These are phyloP conservation scores for Sporothrix pallida DNA, from an alignment of 2,329 filamentous ascomycete genomes.

Conservation along the genomic window DNA sequence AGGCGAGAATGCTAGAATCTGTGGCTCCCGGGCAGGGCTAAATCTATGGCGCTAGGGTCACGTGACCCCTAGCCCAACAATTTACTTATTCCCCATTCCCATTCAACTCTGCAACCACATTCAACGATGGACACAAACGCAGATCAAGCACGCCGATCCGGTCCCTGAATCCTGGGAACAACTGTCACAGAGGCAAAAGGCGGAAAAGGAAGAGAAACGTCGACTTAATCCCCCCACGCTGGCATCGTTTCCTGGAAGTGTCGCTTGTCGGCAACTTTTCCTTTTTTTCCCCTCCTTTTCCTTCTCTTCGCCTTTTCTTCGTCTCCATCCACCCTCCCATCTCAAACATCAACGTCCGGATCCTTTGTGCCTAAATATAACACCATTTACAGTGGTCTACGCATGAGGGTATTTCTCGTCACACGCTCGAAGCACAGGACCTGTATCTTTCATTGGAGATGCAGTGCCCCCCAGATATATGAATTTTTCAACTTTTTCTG, in stretches of 20 bases:
- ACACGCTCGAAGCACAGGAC: not conserved
- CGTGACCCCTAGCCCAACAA: too few species aligned
- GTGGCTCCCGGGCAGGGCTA: too few species aligned
- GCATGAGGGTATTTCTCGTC: constrained; percentile 7
- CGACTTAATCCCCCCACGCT: not conserved
- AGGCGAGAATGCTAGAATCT: too few species aligned
- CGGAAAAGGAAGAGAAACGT: not conserved
- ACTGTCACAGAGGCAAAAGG: constrained; percentile 3
- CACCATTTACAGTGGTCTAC: not conserved
- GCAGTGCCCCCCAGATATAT: not conserved
- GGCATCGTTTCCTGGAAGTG: constrained; percentile 1
- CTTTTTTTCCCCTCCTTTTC: not conserved
- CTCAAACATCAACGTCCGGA: not conserved
- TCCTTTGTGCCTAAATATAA: constrained; percentile 17
- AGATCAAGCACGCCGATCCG: constrained; percentile 26
- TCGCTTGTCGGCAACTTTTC: not conserved
- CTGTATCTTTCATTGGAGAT: not conserved
- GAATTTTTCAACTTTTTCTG: not conserved
- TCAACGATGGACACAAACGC: constrained; percentile 20
- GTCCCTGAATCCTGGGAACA: constrained; percentile 8
- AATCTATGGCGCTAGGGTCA: too few species aligned
- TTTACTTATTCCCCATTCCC: not conserved
- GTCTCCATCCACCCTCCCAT: not conserved
- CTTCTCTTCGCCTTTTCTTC: not conserved
- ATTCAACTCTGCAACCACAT: not conserved